Evolutionary conservation across 2,329 filamentous ascomycete species (phyloP), one percentile per base, ranked within the genome.

Genomic region (Alternaria consortialis): DNA sequence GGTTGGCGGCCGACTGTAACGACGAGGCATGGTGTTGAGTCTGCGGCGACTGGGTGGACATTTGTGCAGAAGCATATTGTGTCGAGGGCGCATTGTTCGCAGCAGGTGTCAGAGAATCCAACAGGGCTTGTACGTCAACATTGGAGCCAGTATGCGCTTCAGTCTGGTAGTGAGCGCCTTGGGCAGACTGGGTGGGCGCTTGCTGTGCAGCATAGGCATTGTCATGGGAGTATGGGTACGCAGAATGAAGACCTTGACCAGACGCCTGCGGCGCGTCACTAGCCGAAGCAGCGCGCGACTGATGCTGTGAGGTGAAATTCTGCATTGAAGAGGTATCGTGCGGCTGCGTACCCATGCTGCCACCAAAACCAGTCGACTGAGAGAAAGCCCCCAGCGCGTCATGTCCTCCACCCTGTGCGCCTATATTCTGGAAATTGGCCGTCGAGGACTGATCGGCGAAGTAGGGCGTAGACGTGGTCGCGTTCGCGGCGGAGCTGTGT

Each of bases 41-140:
- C 60, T 71, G 68, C 62, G 72, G 63, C 65, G 74, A 72, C 52
- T 74, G 74, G 53, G 64, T 36, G 47, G 71, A 58, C 69, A 75
- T 59, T 63, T 74, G 69, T 51, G 73, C 63, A 66, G 72, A 66
- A 65, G 74, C 73, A 74, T 79, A 78, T 64, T 74, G 73, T 43
- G 70, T 68, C 53, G 73, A 59, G 34, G 65, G 63, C 64, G 68
- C 71, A 66, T 70, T 69, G 65, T 65, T 69, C 53, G 75, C 68
- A 66, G 75, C 65, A 59, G 77, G 70, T 58, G 77, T 75, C 61
- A 84, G 73, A 57, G 78, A 80, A 67, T 82, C 79, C 72, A 84
- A 74, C 61, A 84, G 69, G 54, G 80, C 77, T 76, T 83, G 81
- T 58, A 82, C 79, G 70, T 83, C 78, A 72, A 83, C 75, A 71